Evolutionary conservation across 805 yeast genomes (phyloP), one percentile per base, ranked within the genome.

Genomic region (Metschnikowia gelsemii): DNA sequence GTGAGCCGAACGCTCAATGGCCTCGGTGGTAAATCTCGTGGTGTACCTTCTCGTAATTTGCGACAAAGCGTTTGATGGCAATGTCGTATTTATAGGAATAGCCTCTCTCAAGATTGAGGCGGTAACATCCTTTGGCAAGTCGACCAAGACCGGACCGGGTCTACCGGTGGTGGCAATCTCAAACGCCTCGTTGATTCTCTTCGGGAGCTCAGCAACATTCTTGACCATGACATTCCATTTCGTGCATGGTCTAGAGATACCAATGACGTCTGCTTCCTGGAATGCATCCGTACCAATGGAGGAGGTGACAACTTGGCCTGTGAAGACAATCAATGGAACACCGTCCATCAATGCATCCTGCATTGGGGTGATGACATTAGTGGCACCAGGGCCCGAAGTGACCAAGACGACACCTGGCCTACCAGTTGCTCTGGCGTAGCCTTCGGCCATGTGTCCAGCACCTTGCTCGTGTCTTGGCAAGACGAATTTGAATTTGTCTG

Each of bases 391-490:
- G 38, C 99, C 99, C 1, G 96, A 88, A n/a, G 99, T 93, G 38
- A 93, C 99, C 57, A 93, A 73, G 36, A 93, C 98, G 51, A 93
- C 95, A 70, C 99, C 99, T 11, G 97, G 95, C 67, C 87, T 93
- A 45, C 98, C 99, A 14, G 80, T 69, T 29, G 96, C 99, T 54
- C 95, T 78, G 42, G 99, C 97, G 55, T 93, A 93, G 46, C 99
- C 99, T 70, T 93, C 97, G 42, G 99, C 99, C 98, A 93, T 93
- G 68, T 93, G 99, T 39, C 99, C 99, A 13, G 98, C 99, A 63
- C 99, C 99, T 70, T 93, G 99, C 68, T 93, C 99, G 65, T 93
- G 98, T 58, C 95, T 79, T 35, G 99, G 99, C 50, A 93, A 72
- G 42, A 93, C 87, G 61, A 93, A 93, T 54, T 83, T 80, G 75